Percentiles rank a stretch among this genome's conserved stretches.
Conservation (phyloP, 257 asterid genomes). For the Paulownia fortunei region DNA sequence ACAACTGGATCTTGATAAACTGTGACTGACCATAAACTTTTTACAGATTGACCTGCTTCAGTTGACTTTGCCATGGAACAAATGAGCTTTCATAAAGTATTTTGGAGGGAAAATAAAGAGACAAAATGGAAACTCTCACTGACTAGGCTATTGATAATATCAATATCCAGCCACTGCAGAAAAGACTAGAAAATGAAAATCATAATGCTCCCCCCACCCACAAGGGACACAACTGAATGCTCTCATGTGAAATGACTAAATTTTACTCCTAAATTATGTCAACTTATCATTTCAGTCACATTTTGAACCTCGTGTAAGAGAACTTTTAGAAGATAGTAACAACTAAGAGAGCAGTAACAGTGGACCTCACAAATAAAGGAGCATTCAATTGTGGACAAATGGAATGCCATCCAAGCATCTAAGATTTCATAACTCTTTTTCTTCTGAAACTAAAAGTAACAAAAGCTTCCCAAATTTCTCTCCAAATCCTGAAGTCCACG, state of each 20-base stretch:
- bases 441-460: background rate
- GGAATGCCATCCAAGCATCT: constrained; percentile 3
- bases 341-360: background rate
- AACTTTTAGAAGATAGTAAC: background rate
- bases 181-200: background rate
- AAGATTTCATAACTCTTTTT: background rate
- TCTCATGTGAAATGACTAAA: background rate
- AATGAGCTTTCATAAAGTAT: background rate
- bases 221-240: background rate
- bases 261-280: background rate
- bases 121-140: background rate
- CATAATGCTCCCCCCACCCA: background rate
- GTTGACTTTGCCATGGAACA: background rate
- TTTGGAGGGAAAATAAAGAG: background rate
- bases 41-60: background rate
- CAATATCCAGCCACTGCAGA: background rate
- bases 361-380: background rate
- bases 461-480: background rate
- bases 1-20: background rate
- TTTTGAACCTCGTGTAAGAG: background rate
- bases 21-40: background rate
- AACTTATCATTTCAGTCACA: background rate
- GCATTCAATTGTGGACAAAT: background rate
- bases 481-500: background rate
- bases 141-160: background rate